phyloP scores from a whole-genome alignment of 768 basidiomycete genomes.

The Suillus americanus region DNA sequence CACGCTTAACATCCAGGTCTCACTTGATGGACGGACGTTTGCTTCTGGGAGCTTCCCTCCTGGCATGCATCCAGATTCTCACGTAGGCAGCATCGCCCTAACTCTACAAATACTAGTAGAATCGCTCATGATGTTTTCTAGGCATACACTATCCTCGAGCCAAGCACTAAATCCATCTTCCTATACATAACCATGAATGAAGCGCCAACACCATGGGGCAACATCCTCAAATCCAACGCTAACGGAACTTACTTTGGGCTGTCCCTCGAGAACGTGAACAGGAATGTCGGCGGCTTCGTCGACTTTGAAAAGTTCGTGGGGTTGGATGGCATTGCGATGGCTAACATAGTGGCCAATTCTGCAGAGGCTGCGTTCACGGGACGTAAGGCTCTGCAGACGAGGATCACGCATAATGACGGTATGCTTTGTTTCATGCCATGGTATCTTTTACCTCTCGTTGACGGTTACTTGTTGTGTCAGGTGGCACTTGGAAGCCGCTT shows the following conservation, averaged over 20 bases:
- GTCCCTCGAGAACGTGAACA: slow-evolving; percentile 85
- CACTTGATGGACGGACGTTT: slow-evolving; percentile 84
- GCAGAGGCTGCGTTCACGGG: slow-evolving; percentile 69
- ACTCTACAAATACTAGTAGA: neutral
- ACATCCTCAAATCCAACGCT: slow-evolving; percentile 92
- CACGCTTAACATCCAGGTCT: slow-evolving; percentile 84
- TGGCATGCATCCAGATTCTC: slow-evolving; percentile 83
- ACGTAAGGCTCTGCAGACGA: slow-evolving; percentile 75
- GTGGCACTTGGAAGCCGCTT: slow-evolving; percentile 85
- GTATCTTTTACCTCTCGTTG: neutral
- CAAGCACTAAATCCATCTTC: slow-evolving; percentile 90
- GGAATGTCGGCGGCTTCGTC: slow-evolving; percentile 81
- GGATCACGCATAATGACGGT: slow-evolving; percentile 98
- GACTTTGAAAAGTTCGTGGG: slow-evolving; percentile 99
- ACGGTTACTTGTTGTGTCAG: slow-evolving; percentile 34
- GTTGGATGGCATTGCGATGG: slow-evolving; percentile 90
- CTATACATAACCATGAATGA: slow-evolving; percentile 93
- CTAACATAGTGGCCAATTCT: slow-evolving; percentile 88
- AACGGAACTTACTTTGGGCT: slow-evolving; percentile 96
- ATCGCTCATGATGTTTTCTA: slow-evolving; percentile 25
- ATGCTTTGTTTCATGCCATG: slow-evolving; percentile 22
- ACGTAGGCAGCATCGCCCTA: slow-evolving; percentile 52
- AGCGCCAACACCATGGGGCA: slow-evolving; percentile 76
- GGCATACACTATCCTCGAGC: slow-evolving; percentile 94
- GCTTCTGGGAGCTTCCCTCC: slow-evolving; percentile 89